A percentile compares a stretch with the other conserved stretches of the same genome.
These are phyloP conservation scores for Seminavis robusta DNA, from an alignment of 108 stramenopile genomes.

Conservation along the genomic window DNA sequence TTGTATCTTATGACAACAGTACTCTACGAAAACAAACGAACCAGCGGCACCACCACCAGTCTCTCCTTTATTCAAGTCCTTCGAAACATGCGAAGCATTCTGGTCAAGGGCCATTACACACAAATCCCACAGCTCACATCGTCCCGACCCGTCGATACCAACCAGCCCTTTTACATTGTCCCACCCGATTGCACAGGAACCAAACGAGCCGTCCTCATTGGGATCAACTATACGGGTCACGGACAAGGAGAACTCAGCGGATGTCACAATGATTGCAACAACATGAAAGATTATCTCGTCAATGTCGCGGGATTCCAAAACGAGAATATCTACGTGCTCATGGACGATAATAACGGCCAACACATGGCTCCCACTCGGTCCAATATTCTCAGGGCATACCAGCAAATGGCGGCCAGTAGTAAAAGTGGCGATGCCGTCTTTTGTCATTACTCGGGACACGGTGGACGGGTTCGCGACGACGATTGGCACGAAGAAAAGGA, in stretches of 20 bases:
- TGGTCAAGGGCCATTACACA: constrained; percentile 25
- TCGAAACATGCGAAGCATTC: constrained; percentile 46
- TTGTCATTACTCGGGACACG: constrained; percentile 47
- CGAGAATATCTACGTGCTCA: constrained; percentile 64
- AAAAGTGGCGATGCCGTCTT: constrained; percentile 56
- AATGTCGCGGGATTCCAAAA: constrained; percentile 78
- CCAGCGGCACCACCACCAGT: constrained; percentile 20
- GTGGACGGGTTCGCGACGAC: constrained; percentile 67
- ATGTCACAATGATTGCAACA: constrained; percentile 90
- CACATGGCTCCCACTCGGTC: constrained; percentile 48
- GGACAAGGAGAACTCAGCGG: constrained; percentile 69
- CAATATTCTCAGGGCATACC: constrained; percentile 62
- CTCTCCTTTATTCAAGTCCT: constrained; percentile 74
- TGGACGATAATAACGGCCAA: constrained; percentile 74
- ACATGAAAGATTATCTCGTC: constrained; percentile 76
- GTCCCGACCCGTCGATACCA: constrained; percentile 36
- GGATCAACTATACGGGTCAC: constrained; percentile 85
- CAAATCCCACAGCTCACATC: constrained; percentile 69
- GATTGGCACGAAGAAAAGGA: constrained; percentile 36
- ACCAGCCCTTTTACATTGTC: constrained; percentile 25
- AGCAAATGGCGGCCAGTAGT: constrained; percentile 36
- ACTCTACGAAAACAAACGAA: constrained; percentile 48
- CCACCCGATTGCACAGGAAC: constrained; percentile 15
- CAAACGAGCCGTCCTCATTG: constrained; percentile 63
- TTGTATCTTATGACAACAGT: no score